Base-by-base conservation (phyloP, 23 red algal genomes). In the Gracilariopsis chorda region DNA sequence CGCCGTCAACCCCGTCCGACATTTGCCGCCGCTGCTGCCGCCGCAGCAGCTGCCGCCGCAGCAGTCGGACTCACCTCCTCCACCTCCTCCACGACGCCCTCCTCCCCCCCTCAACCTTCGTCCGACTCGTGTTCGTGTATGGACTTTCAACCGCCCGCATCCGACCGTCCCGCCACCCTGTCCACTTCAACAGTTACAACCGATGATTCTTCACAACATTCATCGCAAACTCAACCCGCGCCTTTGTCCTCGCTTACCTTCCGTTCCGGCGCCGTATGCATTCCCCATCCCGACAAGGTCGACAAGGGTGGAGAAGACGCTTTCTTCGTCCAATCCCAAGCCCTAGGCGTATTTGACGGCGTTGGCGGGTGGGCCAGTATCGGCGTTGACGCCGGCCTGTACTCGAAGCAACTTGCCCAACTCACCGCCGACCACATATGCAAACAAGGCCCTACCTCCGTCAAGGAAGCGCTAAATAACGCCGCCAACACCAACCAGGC, bases 261-360 rank as follows among this genome's bases (percentile, higher is more conserved):
- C 48, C 80, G 62, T 14, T 42, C 59, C 8, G 80, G 51, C 2
- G 80, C 68, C 19, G 35, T 70, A 8, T 75, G 44, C 41, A 80
- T 78, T 42, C 86, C 86, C 42, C 86, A 90, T 51, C 86, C 86
- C 8, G 73, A 90, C 24, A 90, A 90, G 56, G 56, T 23, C 11
- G 53, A 78, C 7, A 90, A 80, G 59, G 86, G 86, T 46, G 96
- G 96, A 12, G 96, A 98, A 84, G 96, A 98, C 82, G 96, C 96
- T 39, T 98, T 83, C 85, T 98, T 95, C 77, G 56, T 94, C 14
- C 52, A 65, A 48, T 55, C 42, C 14, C 40, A 88, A 45, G 88
- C 93, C 29, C 72, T 87, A 25, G 96, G 96, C n/a, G 96, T 98
- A 48, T 98, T 98, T 92, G 96, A 98, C 46, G 96, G 96, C 1